Evolutionary conservation across 2,329 filamentous ascomycete species (phyloP), one percentile per base, ranked within the genome.

Genomic region (Ilyonectria sp.): DNA sequence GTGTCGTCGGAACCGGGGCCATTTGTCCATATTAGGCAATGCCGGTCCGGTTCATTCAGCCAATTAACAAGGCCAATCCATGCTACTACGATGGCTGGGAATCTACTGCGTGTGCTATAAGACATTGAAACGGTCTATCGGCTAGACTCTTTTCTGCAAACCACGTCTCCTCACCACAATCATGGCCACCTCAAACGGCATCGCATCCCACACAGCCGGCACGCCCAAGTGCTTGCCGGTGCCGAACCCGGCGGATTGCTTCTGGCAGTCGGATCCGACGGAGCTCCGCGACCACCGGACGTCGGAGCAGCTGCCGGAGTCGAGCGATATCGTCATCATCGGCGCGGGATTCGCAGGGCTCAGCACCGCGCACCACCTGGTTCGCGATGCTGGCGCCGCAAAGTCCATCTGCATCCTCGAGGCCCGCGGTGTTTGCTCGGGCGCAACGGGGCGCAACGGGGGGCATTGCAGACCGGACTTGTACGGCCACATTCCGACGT

Each of bases 391-490:
- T 46, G 43, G 19, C 43, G 43, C 9, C 17, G 6, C 43, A n/a
- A 21, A 46, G 43, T 46, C 43, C 43, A 46, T 46, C 43, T 46
- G 43, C 43, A 46, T 46, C 43, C 43, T 46, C 19, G 43, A 46
- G 43, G 43, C 43, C n/a, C 43, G 43, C 17, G 43, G 43, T 1
- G 43, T 46, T 19, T 46, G 43, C 43, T 46, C 43, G 15, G 43
- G 43, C n/a, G 43, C 43, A 46, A 46, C 43, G 17, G 43, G 43
- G n/a, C 43, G 43, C 43, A 46, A 46, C n/a, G 43, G 43, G 9
- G 43, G 43, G 4, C 43, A 46, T 46, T 46, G 43, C 43, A 46
- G 43, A 17, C 43, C 43, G 23, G 43, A 46, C n/a, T 46, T 46
- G 15, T 46, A 46, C n/a, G 43, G 43, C 19, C 43, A 46, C n/a